Conservation (phyloP, 306 rosid species). For the Fagus crenata region DNA sequence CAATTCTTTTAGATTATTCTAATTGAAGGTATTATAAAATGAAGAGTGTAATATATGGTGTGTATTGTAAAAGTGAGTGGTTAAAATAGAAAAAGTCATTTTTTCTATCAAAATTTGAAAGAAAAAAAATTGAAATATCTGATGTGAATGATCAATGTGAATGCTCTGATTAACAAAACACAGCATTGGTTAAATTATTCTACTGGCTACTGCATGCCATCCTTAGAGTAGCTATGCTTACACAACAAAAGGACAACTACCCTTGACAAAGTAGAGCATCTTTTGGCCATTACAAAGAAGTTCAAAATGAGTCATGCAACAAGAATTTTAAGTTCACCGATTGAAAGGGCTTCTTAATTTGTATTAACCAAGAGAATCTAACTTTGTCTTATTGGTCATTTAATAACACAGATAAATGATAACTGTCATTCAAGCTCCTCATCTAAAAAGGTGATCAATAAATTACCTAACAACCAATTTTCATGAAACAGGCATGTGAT, state of each 20-base stretch:
- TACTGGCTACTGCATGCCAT: too few species aligned
- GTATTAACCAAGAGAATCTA: slow-evolving; percentile 28
- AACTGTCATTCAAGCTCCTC: slow-evolving; percentile 29
- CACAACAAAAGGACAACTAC: not conserved
- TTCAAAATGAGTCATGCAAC: not conserved
- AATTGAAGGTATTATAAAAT: too few species aligned
- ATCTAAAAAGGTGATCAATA: slow-evolving; percentile 29
- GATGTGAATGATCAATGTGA: too few species aligned
- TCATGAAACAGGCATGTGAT: slow-evolving; percentile 19
- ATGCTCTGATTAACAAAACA: too few species aligned
- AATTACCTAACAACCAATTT: not conserved
- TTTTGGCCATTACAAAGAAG: not conserved
- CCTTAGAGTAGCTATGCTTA: too few species aligned
- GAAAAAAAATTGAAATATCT: too few species aligned
- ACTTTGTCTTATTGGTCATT: slow-evolving; percentile 18
- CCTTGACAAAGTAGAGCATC: slow-evolving; percentile 11
- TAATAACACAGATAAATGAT: slow-evolving; percentile 32
- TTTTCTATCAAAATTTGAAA: too few species aligned
- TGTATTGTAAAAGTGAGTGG: too few species aligned
- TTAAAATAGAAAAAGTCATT: too few species aligned
- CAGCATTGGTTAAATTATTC: too few species aligned
- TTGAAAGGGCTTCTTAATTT: slow-evolving; percentile 16
- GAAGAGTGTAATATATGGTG: too few species aligned
- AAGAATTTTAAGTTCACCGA: not conserved
- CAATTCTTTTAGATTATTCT: too few species aligned